Percentiles rank a stretch among this genome's conserved stretches.
These are phyloP conservation scores for Globisporangium spiculum DNA, from an alignment of 352 stramenopile genomes.

Conservation along the genomic window DNA sequence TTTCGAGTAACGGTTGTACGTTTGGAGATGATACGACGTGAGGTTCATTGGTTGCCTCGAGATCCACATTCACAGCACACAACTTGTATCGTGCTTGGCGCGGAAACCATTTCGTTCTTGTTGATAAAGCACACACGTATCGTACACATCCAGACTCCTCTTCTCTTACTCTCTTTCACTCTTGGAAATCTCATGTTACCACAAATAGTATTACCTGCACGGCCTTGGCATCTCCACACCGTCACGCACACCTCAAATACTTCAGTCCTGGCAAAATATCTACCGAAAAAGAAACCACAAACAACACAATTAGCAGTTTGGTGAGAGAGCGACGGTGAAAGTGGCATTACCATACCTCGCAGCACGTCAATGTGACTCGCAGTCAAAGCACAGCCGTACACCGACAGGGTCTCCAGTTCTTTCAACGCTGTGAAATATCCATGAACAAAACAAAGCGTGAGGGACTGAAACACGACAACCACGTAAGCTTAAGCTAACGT, in stretches of 20 bases:
- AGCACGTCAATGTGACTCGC: constrained; percentile 50
- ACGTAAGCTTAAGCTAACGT: background rate
- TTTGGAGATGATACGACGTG: background rate
- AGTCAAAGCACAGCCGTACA: constrained; percentile 53
- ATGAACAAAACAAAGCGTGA: background rate
- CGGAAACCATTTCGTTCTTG: background rate
- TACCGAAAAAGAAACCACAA: constrained; percentile 5
- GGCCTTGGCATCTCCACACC: no score
- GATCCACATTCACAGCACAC: background rate
- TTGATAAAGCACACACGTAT: constrained; percentile 9
- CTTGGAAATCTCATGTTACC: background rate
- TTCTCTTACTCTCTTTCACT: background rate
- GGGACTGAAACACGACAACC: background rate
- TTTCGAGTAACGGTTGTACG: background rate
- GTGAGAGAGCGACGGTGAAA: background rate
- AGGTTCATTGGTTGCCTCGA: background rate
- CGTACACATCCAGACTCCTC: background rate
- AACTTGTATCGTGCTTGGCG: background rate
- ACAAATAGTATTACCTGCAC: background rate
- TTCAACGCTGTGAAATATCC: constrained; percentile 37
- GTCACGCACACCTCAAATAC: constrained; percentile 46
- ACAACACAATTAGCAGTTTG: background rate
- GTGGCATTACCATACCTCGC: constrained; percentile 30
- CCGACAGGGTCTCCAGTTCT: constrained; percentile 47
- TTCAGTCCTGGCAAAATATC: constrained; percentile 50